Percentiles rank a stretch among this genome's conserved stretches.
Evolutionary conservation across 768 basidiomycete genomes (phyloP).

Genomic region (Dacryopinax primogenitus): DNA sequence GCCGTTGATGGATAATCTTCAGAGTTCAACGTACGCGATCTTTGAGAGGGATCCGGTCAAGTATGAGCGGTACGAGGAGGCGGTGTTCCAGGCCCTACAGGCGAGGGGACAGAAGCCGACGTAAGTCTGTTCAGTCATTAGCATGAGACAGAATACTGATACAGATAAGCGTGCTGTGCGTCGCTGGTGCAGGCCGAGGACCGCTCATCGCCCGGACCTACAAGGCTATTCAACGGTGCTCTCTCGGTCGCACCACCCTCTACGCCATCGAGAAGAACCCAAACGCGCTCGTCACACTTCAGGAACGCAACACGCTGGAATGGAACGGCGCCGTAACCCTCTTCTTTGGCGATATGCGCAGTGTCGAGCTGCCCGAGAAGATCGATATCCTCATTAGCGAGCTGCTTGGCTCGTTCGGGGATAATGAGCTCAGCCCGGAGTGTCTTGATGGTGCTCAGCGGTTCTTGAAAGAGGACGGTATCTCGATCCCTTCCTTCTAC

Average conservation of each 20-base stretch:
- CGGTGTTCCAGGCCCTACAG: conserved; percentile 62
- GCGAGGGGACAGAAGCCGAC: conserved; percentile 54
- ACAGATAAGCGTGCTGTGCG: conserved; percentile 60
- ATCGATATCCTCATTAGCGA: conserved; percentile 94
- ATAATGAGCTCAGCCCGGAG: conserved; percentile 96
- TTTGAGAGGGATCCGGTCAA: conserved; percentile 98
- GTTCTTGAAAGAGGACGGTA: conserved; percentile 84
- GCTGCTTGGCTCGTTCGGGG: conserved; percentile 91
- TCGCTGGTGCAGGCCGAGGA: conserved; percentile 91
- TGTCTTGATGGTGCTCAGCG: conserved; percentile 93
- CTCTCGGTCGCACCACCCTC: conserved; percentile 42
- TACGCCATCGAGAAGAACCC: conserved; percentile 96
- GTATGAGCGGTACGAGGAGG: conserved; percentile 91
- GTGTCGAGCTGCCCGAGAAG: conserved; percentile 64
- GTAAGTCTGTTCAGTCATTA: conserved; percentile 34
- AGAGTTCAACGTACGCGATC: conserved; percentile 89
- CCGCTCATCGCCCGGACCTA: conserved; percentile 81
- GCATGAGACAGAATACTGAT: conserved; percentile 11
- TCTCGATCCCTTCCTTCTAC: conserved; percentile 94
- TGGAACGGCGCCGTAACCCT: conserved; percentile 74
- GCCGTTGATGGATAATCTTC: conserved; percentile 96
- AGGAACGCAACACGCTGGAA: conserved; percentile 64
- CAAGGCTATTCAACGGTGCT: conserved; percentile 56
- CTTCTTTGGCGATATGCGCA: conserved; percentile 91
- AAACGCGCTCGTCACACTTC: conserved; percentile 89